A percentile compares a stretch with the other conserved stretches of the same genome.
phyloP scores from a whole-genome alignment of 805 yeast species.

The Candida easanensis region DNA sequence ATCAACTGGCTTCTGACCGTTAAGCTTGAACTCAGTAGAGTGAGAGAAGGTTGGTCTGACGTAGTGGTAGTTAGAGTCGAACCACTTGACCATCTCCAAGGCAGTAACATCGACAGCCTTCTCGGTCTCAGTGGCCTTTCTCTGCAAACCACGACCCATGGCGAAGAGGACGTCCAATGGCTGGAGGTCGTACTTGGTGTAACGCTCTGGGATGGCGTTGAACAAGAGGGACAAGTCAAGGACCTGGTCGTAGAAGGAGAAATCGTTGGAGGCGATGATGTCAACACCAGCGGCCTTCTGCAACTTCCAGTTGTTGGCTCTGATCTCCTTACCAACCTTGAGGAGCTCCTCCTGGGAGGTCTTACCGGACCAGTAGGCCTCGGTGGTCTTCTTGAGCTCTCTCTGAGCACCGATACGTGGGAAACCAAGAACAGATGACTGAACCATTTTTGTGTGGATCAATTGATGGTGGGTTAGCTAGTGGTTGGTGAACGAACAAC shows the following conservation, averaged over 20 bases:
- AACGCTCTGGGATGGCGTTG: slow-evolving; percentile 96
- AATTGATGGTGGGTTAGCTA: neutral
- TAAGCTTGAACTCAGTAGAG: slow-evolving; percentile 93
- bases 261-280: slow-evolving; percentile 94
- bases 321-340: slow-evolving; percentile 91
- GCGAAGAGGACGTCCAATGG: slow-evolving; percentile 93
- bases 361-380: slow-evolving; percentile 98
- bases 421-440: slow-evolving; percentile 97
- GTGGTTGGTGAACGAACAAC: neutral
- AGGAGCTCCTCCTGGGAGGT: slow-evolving; percentile 80
- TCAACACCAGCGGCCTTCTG: slow-evolving; percentile 98
- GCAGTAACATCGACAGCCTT: slow-evolving; percentile 98
- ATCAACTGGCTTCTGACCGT: slow-evolving; percentile 94
- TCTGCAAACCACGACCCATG: slow-evolving; percentile 99
- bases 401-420: slow-evolving; percentile 99
- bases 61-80: slow-evolving; percentile 99
- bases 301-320: slow-evolving; percentile 96
- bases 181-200: slow-evolving; percentile 85
- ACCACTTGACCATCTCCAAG: slow-evolving; percentile 99
- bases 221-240: slow-evolving; percentile 88
- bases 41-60: slow-evolving; percentile 98
- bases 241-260: slow-evolving; percentile 97
- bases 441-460: slow-evolving; percentile 63
- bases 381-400: slow-evolving; percentile 98
- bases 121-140: slow-evolving; percentile 82